Conservation (phyloP, 2,329 filamentous ascomycete genomes). For the Neophaeococcomyces mojaviensis region DNA sequence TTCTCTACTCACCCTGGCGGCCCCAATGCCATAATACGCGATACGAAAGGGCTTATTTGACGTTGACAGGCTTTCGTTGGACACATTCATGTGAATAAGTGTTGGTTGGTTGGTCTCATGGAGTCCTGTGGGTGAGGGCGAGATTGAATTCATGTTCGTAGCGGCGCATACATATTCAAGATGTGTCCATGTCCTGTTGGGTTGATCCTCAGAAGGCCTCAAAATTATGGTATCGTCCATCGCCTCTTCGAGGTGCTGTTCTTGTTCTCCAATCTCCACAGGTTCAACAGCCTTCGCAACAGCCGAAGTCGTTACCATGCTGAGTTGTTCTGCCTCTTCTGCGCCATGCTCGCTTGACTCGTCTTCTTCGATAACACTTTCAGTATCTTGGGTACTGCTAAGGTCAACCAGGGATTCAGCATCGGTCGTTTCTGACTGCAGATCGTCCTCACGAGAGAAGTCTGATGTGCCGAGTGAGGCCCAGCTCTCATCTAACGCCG, state of each 20-base stretch:
- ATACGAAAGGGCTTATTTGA: not conserved
- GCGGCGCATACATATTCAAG: too few species aligned
- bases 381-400: constrained; percentile 36
- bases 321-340: constrained; percentile 25
- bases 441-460: constrained; percentile 37
- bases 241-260: not conserved
- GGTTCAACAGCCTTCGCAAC: constrained; percentile 18
- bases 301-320: constrained; percentile 16
- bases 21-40: constrained; percentile 3
- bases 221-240: too few species aligned
- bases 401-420: constrained; percentile 37
- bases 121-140: not conserved
- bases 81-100: constrained; percentile 32
- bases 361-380: constrained; percentile 36
- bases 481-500: constrained; percentile 39
- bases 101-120: not conserved
- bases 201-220: too few species aligned
- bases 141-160: too few species aligned
- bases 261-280: constrained; percentile 9
- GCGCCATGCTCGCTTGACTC: constrained; percentile 31
- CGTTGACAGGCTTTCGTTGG: constrained; percentile 37
- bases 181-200: too few species aligned
- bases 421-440: constrained; percentile 38
- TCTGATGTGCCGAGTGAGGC: constrained; percentile 38
- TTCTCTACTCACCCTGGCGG: not conserved